A percentile compares a stretch with the other conserved stretches of the same genome.
Conservation (phyloP, 2,329 filamentous ascomycete species). For the Dichotomopilus funicola region DNA sequence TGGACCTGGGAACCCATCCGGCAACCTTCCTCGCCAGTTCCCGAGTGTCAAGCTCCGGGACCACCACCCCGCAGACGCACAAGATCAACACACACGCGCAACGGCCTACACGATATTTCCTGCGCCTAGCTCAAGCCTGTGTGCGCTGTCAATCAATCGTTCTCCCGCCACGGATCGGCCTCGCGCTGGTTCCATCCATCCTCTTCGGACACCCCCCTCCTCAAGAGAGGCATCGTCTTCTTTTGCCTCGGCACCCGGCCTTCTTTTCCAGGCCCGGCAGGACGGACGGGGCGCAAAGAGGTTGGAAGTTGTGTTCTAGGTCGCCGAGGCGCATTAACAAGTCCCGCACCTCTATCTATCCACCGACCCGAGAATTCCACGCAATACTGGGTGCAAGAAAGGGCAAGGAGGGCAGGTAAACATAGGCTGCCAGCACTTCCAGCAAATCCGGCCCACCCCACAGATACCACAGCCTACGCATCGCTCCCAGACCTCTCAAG, state of each 20-base stretch:
- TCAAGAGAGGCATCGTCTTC: neutral
- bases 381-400: constrained; percentile 7
- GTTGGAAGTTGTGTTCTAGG: constrained; percentile 7
- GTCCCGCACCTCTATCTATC: constrained; percentile 5
- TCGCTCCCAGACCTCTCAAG: constrained; percentile 21
- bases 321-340: constrained; percentile 13
- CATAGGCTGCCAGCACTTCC: constrained; percentile 22
- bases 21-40: neutral
- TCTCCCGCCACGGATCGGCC: neutral
- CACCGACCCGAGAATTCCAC: constrained; percentile 1
- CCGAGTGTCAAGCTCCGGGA: constrained; percentile 5
- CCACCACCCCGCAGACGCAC: neutral
- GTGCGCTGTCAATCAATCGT: neutral
- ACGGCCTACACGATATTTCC: neutral
- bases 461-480: constrained; percentile 20
- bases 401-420: constrained; percentile 11
- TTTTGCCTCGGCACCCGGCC: neutral
- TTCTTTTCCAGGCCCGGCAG: constrained; percentile 5
- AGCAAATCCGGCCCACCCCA: constrained; percentile 23
- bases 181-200: neutral
- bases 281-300: neutral
- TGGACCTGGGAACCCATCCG: constrained; percentile 1
- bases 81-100: neutral
- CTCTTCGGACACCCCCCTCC: neutral
- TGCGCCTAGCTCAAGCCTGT: too few species aligned